Evolutionary conservation across 805 yeast species (phyloP).

Genomic region (Torulaspora microellipsoides): DNA sequence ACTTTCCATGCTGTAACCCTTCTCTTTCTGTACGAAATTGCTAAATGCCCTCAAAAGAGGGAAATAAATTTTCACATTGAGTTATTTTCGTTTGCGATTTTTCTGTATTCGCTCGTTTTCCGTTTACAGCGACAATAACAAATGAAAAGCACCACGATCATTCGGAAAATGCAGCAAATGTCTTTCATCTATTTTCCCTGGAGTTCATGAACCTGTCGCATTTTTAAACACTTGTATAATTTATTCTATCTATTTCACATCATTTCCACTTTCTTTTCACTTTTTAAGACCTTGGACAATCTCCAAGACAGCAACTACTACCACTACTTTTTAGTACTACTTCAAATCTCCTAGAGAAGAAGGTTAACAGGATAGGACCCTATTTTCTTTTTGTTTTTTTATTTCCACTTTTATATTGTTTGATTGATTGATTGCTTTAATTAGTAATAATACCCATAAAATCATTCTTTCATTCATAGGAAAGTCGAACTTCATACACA

Average conservation of each 20-base stretch:
- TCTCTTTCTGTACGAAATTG: no score
- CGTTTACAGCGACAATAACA: conserved; percentile 7
- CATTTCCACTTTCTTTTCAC: background rate
- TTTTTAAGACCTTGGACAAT: conserved; percentile 12
- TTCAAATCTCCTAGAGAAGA: background rate
- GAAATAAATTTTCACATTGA: background rate
- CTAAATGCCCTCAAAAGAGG: no score
- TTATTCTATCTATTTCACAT: no score
- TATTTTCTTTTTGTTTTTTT: background rate
- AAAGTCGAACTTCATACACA: background rate
- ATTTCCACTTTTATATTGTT: conserved; percentile 5
- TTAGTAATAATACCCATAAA: background rate
- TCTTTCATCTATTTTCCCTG: no score
- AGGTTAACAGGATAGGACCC: conserved; percentile 3
- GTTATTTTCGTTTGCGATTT: conserved; percentile 1
- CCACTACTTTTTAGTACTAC: conserved; percentile 11
- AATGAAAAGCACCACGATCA: conserved; percentile 1
- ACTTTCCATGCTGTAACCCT: no score
- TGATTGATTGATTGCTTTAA: background rate
- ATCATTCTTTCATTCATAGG: background rate
- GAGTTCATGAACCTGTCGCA: no score
- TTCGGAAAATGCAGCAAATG: no score
- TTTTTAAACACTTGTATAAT: no score
- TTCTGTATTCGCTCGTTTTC: background rate
- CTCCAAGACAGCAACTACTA: conserved; percentile 21